Evolutionary conservation across 2,329 filamentous ascomycete genomes (phyloP), one percentile per base, ranked within the genome.

Genomic region (Hypoxylon sp.): DNA sequence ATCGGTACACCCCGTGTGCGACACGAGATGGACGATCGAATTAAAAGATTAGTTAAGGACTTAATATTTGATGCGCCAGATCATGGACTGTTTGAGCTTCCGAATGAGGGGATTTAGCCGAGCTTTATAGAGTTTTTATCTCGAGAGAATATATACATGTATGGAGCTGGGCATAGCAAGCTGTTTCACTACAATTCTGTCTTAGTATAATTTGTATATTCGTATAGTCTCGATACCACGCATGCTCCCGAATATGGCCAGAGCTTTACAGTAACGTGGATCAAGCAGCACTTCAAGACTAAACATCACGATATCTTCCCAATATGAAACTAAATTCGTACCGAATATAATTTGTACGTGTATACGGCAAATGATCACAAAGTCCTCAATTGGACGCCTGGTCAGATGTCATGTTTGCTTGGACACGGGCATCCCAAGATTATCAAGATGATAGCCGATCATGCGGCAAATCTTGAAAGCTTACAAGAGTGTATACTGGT

Each of bases 401-500:
- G 87, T 13, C 87, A 90, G 68, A 89, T 89, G 86, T 85, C 82
- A 5, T 89, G 83, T 35, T 80, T 90, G 0, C 78, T 90, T 1
- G 87, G 87, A 6, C 88, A 90, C 72, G 83, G 83, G 0, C 83
- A 89, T 70, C 84, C 86, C 0, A 87, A 90, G 66, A 85, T 90
- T 55, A 86, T 89, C 24, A 77, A 85, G 56, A 83, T 84, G 0
- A 84, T 89, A 26, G 71, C 78, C 19, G 76, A 84, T 1, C 81
- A 88, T 71, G 85, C 84, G 11, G 80, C 78, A 2, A 74, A 83
- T 5, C 82, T 90, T 5, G 88, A 90, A 87, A 88, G 63, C 82
- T 91, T 70, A 89, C 89, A 3, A 91, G 91, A 71, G 80, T 84
- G 9, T 89, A 85, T 72, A 91, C 89, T 0, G 87, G 88, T 0